These are phyloP conservation scores for Fusarium sp. DNA, from an alignment of 2,329 filamentous ascomycete genomes.

Conservation along the genomic window DNA sequence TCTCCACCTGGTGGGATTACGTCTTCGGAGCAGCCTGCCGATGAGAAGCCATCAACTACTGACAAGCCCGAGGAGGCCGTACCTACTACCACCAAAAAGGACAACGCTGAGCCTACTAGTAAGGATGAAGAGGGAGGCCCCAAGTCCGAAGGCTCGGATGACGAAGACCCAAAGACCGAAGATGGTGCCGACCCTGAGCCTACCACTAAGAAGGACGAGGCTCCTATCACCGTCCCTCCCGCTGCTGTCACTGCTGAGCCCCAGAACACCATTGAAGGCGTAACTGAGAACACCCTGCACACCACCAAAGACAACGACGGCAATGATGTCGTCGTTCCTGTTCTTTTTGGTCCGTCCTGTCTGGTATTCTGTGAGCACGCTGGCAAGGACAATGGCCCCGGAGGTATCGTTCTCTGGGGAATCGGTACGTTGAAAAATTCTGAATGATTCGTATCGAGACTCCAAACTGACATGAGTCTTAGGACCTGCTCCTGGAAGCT, in stretches of 20 bases:
- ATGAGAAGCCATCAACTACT: neutral
- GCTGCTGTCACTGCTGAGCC: neutral
- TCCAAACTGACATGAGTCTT: neutral
- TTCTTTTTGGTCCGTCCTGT: neutral
- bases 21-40: neutral
- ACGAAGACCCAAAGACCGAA: neutral
- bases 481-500: slow-evolving; percentile 3
- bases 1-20: neutral
- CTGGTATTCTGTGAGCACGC: slow-evolving; percentile 9
- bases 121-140: neutral
- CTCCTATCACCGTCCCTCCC: neutral
- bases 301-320: neutral
- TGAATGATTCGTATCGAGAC: no score
- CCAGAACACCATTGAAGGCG: neutral
- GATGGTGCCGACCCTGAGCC: neutral
- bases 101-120: neutral
- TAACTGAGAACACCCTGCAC: neutral
- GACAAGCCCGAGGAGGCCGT: neutral
- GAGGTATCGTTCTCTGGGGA: slow-evolving; percentile 2
- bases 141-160: neutral
- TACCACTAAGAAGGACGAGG: neutral
- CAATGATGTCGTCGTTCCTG: neutral
- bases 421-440: neutral
- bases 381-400: neutral
- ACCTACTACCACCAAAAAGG: neutral